Evolutionary conservation across 176 grass and related monocot species (phyloP), one percentile per base, ranked within the genome.

Genomic region (Carex parvula): DNA sequence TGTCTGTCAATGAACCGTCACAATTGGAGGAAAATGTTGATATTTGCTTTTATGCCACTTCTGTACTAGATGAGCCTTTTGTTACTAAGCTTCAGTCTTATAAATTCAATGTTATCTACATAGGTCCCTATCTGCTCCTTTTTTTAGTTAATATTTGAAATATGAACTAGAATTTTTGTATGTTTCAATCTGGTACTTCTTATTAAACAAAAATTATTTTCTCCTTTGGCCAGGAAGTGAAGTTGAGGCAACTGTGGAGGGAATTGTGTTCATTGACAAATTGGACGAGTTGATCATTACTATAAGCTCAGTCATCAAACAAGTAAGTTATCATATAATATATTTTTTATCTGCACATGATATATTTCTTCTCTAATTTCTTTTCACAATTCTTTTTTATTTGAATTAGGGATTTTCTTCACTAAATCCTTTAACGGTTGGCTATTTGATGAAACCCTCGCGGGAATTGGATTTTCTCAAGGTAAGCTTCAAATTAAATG

Each of bases 361-460:
- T 88, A 64, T 64, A 13, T 80, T 80, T 30, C 88, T 35, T 42
- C n/a, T 50, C 21, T 17, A 20, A 6, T 71, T 33, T 17, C 32
- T 76, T 82, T 50, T 46, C 32, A 29, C 22, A 9, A 35, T 84
- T 50, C 6, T 56, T 74, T 53, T 84, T 76, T 44, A 15, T 89
- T 50, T 72, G 93, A 91, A 86, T 66, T 92, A 56, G 70, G 59
- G 75, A 52, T 71, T 52, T 77, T 84, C 53, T 90, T 89, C 73
- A 26, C 85, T 88, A 30, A 22, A 62, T 83, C 80, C 80, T 65
- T 67, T 98, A 67, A 55, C 87, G n/a, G 79, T 93, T 90, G 95
- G 95, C 35, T 92, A 95, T 89, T 53, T 91, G 21, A 98, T 98
- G 95, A 98, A 98, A 83, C 77, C 92, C 84, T 98, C 95, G 61